Conservation (phyloP, 106 monocot species). For the Acorus gramineus region DNA sequence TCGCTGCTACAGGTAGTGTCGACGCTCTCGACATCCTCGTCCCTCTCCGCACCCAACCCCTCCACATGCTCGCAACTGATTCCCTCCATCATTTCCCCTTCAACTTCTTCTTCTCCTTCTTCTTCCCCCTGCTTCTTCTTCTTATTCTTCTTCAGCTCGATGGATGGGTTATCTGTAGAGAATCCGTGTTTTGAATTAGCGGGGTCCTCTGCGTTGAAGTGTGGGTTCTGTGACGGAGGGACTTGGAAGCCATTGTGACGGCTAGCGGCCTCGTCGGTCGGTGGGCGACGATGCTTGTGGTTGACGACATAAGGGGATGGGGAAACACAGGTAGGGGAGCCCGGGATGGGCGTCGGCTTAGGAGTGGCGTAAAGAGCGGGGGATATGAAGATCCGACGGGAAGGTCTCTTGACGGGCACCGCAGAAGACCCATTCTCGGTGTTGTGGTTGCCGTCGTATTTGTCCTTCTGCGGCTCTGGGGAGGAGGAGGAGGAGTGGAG, state of each 20-base stretch:
- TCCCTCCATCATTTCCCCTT: neutral
- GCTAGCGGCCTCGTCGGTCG: neutral
- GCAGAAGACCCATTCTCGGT: neutral
- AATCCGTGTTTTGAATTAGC: no score
- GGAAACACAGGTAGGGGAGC: conserved; percentile 4
- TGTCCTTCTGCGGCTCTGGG: neutral
- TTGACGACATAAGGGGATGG: conserved; percentile 32
- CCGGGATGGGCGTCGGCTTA: conserved; percentile 9
- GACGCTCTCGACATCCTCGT: conserved; percentile 18
- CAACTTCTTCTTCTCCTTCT: conserved; percentile 1
- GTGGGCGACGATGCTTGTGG: conserved; percentile 10
- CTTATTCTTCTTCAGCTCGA: no score
- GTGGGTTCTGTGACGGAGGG: no score
- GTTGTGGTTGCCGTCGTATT: neutral
- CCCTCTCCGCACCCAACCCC: neutral
- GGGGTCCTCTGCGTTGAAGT: no score
- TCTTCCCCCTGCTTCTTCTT: no score
- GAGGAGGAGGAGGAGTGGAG: neutral
- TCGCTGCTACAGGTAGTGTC: conserved; percentile 16
- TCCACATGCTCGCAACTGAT: neutral
- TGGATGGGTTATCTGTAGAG: no score
- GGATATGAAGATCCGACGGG: conserved; percentile 11
- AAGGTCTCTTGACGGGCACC: neutral
- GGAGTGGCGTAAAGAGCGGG: conserved; percentile 30
- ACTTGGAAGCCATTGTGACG: no score